Base-by-base conservation (phyloP, 2,329 filamentous ascomycete species). In the Hypomyces rosellus region DNA sequence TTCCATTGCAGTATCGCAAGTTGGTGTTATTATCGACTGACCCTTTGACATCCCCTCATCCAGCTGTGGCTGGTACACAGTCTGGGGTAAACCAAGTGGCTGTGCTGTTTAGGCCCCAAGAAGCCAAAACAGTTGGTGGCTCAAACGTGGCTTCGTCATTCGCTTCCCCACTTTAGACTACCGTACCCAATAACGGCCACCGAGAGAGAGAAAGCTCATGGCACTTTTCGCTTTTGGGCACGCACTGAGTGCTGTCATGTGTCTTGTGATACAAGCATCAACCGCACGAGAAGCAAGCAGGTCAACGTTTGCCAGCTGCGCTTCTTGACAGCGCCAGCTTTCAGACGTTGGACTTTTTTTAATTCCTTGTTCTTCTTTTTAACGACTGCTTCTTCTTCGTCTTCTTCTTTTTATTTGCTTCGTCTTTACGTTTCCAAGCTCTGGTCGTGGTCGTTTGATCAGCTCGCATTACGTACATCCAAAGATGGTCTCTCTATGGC, bases 401-500 rank as follows among this genome's bases (percentile, higher is more conserved):
- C 25, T 16, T 40, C 25, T 37, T 11, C 41, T 38, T 25, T 34
- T 45, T 18, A 38, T 49, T 37, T 41, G 20, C 13, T 34, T 15
- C 37, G 18, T 49, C 33, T 13, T 46, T 37, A 8, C 30, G 37
- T 15, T 20, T 39, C 13, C 18, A 13, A 30, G 25, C 6, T 30
- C 25, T 30, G 9, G 25, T 8, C 2, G 25, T 30, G 25, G 6
- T 38, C 45, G 9, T 16, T 7, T 41, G 9, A 30, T 30, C 25
- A 30, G 6, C 25, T n/a, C 46, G 41, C 11, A 20, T 8, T 8
- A 34, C 20, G 14, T 30, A 43, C n/a, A 34, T 36, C 12, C 25
- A 57, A 69, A 58, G 54, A 93, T 93, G 88, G 86, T 91, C 62
- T 88, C 85, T 48, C 78, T 93, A 59, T 93, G 89, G 88, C 88